Evolutionary conservation across 352 stramenopile species (phyloP).

Genomic region (Phytophthora fragariaefolia): DNA sequence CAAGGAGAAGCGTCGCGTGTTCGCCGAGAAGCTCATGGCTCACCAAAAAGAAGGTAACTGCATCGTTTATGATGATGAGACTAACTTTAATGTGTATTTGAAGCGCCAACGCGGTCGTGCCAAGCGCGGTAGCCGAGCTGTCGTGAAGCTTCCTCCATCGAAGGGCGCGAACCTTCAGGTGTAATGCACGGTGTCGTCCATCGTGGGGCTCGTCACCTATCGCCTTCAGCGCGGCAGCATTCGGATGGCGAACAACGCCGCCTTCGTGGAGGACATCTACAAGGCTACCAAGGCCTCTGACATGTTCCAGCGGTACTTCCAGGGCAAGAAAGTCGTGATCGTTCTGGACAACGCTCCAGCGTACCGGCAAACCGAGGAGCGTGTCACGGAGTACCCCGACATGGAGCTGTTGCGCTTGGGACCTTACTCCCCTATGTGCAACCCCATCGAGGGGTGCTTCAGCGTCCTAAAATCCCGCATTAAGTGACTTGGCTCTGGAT

Average conservation of each 20-base stretch:
- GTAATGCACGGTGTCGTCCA: not conserved
- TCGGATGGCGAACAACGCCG: not conserved
- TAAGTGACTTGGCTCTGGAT: too few relatives aligned
- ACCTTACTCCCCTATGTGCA: too few relatives aligned
- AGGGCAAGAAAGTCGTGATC: too few relatives aligned
- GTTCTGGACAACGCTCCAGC: too few relatives aligned
- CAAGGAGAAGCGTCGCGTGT: conserved; percentile 8
- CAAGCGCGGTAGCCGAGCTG: conserved; percentile 1
- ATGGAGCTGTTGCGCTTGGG: too few relatives aligned
- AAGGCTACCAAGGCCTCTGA: too few relatives aligned
- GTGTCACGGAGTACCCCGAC: too few relatives aligned
- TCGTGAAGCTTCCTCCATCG: not conserved
- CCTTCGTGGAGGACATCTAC: too few relatives aligned
- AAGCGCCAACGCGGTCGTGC: not conserved
- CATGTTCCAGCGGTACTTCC: too few relatives aligned
- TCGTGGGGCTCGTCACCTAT: conserved; percentile 4
- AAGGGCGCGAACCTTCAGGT: conserved; percentile 19
- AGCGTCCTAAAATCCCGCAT: too few relatives aligned
- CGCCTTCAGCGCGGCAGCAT: conserved; percentile 5
- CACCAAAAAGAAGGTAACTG: conserved; percentile 3
- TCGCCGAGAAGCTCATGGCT: not conserved
- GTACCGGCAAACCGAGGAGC: too few relatives aligned
- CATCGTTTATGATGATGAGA: conserved; percentile 8
- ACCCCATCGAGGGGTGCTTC: too few relatives aligned
- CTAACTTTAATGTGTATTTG: conserved; percentile 4